Evolutionary conservation across 2,329 filamentous ascomycete genomes (phyloP), one percentile per base, ranked within the genome.

Genomic region (Claviceps digitariae): DNA sequence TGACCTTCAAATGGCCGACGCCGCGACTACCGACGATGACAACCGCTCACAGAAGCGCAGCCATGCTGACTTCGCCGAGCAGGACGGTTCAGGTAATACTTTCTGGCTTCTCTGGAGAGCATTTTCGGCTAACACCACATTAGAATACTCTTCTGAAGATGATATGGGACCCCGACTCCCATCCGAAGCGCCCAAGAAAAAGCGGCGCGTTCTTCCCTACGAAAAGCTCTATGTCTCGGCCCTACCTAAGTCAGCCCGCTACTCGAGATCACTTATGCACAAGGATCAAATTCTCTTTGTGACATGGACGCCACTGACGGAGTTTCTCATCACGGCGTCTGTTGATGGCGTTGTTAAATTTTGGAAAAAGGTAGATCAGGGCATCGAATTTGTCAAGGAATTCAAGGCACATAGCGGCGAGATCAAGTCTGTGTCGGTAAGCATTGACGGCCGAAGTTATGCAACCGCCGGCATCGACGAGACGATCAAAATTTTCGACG

Each of bases 261-360:
- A 98, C 71, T 95, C 87, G 55, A 95, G 90, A 65, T 97, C 93
- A 47, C 76, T 98, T 63, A 98, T 98, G 94, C 93, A 98, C 77
- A 90, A 91, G 72, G 93, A 98, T 60, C 90, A 95, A 70, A 72
- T 98, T 50, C 81, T 86, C 54, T 97, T 90, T 63, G 81, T 88
- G 57, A 94, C 84, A 13, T 83, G 95, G 67, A 95, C 94, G 1
- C 90, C 90, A 1, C 74, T 85, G 55, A 96, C 91, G 55, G 93
- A 97, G 61, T 98, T 98, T 65, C 75, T 98, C 40, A 93, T 98
- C 57, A 98, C 93, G 1, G 88, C 87, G 56, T 97, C 93, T 0
- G 73, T 87, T 45, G 93, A 98, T 65, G 94, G 94, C n/a, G 86
- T 91, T 0, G 91, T 97, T 61, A 98, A 98, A 69, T 98, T 98